Evolutionary conservation across 176 grass and related monocot species (phyloP).

Genomic region (Eleusine coracana): DNA sequence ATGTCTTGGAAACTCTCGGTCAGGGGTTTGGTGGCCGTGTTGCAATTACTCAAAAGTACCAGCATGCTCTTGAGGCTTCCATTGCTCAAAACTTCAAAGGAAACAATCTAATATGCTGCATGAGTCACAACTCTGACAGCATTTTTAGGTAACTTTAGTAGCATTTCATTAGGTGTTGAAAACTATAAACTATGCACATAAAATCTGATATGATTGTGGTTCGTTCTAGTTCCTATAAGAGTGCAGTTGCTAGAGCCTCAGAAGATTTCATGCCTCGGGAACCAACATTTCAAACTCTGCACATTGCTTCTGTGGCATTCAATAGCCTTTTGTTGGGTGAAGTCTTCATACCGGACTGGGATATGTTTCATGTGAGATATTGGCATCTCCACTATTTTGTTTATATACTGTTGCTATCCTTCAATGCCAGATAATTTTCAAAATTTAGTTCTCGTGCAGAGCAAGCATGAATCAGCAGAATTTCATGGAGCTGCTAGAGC

Average conservation of each 20-base stretch:
- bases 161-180: neutral
- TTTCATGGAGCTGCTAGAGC: constrained; percentile 62
- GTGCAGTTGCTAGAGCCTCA: constrained; percentile 61
- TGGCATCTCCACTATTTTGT: neutral
- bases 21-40: constrained; percentile 53
- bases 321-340: constrained; percentile 64
- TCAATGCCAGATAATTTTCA: constrained; percentile 17
- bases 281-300: constrained; percentile 53
- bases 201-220: constrained; percentile 10
- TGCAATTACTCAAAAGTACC: constrained; percentile 53
- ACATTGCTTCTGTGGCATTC: constrained; percentile 53
- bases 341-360: constrained; percentile 64
- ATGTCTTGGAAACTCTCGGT: constrained; percentile 63
- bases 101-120: constrained; percentile 63
- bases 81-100: constrained; percentile 50
- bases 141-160: constrained; percentile 54
- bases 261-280: constrained; percentile 65
- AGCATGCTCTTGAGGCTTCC: constrained; percentile 64
- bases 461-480: constrained; percentile 49
- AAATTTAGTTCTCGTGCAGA: constrained; percentile 32
- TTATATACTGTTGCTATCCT: neutral
- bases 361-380: constrained; percentile 69
- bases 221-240: constrained; percentile 50
- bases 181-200: constrained; percentile 27
- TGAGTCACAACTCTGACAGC: constrained; percentile 69